phyloP scores from a whole-genome alignment of 352 stramenopile genomes.

The Globisporangium spinosum region DNA sequence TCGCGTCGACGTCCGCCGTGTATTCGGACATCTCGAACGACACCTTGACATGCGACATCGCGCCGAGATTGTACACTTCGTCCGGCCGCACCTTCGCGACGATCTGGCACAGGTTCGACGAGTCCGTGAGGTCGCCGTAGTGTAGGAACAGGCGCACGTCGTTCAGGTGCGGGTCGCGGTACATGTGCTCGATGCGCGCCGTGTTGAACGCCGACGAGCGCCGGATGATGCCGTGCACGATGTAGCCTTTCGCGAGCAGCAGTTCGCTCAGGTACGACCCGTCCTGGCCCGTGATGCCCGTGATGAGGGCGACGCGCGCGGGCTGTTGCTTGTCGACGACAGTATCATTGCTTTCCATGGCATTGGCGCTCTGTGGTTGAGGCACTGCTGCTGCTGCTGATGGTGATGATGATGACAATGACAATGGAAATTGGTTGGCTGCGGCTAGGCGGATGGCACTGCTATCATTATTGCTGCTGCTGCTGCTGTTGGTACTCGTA shows the following conservation, averaged over 20 bases:
- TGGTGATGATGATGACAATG: background rate
- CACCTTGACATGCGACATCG: constrained; percentile 99
- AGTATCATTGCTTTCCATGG: background rate
- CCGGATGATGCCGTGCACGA: constrained; percentile 94
- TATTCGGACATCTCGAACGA: constrained; percentile 99
- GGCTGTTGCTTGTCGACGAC: constrained; percentile 3
- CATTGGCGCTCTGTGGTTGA: background rate
- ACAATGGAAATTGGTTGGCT: constrained; percentile 1
- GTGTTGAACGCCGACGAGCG: constrained; percentile 99
- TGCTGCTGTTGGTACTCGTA: background rate
- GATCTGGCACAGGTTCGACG: constrained; percentile 95
- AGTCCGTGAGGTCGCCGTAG: constrained; percentile 98
- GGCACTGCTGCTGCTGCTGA: background rate
- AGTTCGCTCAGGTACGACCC: constrained; percentile 98
- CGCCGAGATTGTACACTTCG: constrained; percentile 99
- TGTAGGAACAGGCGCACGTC: constrained; percentile 96
- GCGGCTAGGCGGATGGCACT: background rate
- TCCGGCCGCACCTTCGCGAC: constrained; percentile 93
- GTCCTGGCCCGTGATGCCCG: constrained; percentile 98
- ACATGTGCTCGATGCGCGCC: constrained; percentile 96
- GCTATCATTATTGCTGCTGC: background rate
- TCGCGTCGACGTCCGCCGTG: constrained; percentile 96
- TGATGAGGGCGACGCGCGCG: constrained; percentile 90
- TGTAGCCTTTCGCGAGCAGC: constrained; percentile 96
- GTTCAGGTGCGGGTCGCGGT: constrained; percentile 93